Evolutionary conservation across 192 early-diverging fungal genomes (phyloP).

Genomic region (Anaeromyces robustus): DNA sequence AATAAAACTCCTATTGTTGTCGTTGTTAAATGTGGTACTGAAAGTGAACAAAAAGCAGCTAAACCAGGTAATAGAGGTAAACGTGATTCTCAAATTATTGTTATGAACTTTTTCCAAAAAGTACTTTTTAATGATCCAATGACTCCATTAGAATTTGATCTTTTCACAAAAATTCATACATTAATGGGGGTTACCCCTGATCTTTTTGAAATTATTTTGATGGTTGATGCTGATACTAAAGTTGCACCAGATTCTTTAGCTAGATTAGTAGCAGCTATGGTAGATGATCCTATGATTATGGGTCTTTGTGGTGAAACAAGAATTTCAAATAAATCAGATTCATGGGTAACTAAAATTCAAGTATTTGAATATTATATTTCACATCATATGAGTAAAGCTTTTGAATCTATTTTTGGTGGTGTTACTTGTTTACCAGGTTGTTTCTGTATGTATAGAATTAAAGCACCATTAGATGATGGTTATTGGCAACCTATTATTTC

Average conservation of each 20-base stretch:
- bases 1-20: constrained; percentile 1
- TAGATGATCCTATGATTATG: constrained; percentile 54
- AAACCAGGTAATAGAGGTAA: constrained; percentile 6
- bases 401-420: not conserved
- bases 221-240: constrained; percentile 8
- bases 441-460: not conserved
- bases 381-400: not conserved
- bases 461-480: not conserved
- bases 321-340: constrained; percentile 67
- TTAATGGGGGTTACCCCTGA: not conserved
- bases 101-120: not conserved
- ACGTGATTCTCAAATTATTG: constrained; percentile 5
- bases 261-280: constrained; percentile 55
- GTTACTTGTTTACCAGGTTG: not conserved
- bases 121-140: constrained; percentile 2
- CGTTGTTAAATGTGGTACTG: constrained; percentile 4
- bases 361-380: not conserved
- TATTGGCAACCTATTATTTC: not conserved
- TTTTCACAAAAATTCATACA: not conserved
- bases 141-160: constrained; percentile 1
- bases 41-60: not conserved
- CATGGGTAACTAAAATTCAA: constrained; percentile 67
- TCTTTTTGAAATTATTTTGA: not conserved
- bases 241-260: constrained; percentile 59
- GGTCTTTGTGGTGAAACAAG: constrained; percentile 70